Evolutionary conservation across 768 basidiomycete species (phyloP).

Genomic region (Serendipita sp.): DNA sequence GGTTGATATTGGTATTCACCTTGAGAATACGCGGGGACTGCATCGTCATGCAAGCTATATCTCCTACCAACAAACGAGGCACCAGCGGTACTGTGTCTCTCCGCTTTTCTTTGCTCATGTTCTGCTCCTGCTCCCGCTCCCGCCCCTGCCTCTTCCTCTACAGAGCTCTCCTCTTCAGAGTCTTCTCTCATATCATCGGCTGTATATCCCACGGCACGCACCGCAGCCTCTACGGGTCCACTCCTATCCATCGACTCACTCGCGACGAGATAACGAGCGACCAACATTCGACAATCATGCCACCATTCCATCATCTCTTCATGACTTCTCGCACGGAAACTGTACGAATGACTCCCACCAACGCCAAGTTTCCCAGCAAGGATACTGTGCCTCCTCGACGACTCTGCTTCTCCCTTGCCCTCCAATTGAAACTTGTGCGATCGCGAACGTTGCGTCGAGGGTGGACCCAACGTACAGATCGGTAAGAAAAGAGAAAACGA

Average conservation of each 20-base stretch:
- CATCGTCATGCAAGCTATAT: slow-evolving; percentile 20
- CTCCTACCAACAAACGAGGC: background rate
- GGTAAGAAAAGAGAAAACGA: slow-evolving; percentile 83
- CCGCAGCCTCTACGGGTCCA: slow-evolving; percentile 85
- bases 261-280: slow-evolving; percentile 84
- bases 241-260: slow-evolving; percentile 84
- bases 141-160: slow-evolving; percentile 33
- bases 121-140: slow-evolving; percentile 24
- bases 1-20: slow-evolving; percentile 17
- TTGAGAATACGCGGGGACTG: slow-evolving; percentile 38
- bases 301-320: slow-evolving; percentile 99
- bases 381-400: slow-evolving; percentile 20
- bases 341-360: slow-evolving; percentile 49
- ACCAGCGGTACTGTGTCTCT: slow-evolving; percentile 18
- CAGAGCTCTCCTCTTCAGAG: slow-evolving; percentile 45
- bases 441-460: slow-evolving; percentile 44
- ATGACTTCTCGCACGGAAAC: slow-evolving; percentile 71
- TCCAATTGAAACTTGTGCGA: slow-evolving; percentile 98
- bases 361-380: slow-evolving; percentile 6
- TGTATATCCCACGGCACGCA: slow-evolving; percentile 74
- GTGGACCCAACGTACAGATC: slow-evolving; percentile 87
- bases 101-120: slow-evolving; percentile 24
- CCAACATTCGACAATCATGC: slow-evolving; percentile 92
- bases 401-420: slow-evolving; percentile 66
- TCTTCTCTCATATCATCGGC: slow-evolving; percentile 44